A percentile compares a stretch with the other conserved stretches of the same genome.
phyloP scores from a whole-genome alignment of 2,329 filamentous ascomycete species.

The Pseudogymnoascus sp. region DNA sequence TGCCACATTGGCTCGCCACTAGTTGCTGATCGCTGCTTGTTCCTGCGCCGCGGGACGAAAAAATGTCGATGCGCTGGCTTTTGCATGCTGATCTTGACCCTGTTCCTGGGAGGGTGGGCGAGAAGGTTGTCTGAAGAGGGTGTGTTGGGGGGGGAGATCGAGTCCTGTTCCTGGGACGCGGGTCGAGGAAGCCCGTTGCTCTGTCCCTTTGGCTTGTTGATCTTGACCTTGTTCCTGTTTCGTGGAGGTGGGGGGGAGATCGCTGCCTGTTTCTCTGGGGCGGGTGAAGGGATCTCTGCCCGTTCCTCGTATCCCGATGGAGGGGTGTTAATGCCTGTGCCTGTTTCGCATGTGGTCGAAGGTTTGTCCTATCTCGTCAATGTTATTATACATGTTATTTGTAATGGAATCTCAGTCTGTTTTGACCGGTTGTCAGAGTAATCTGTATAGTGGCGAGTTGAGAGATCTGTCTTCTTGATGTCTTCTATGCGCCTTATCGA shows the following conservation, averaged over 20 bases:
- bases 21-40: not conserved
- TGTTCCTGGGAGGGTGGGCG: not conserved
- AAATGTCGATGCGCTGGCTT: not conserved
- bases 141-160: not conserved
- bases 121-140: not conserved
- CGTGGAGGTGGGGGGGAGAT: not conserved
- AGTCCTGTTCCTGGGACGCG: not conserved
- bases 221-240: constrained; percentile 3
- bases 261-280: not conserved
- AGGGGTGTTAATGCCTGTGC: not conserved
- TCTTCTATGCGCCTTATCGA: not conserved
- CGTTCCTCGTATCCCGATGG: not conserved
- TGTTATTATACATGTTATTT: not conserved
- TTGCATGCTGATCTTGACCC: not conserved
- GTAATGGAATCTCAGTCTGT: not conserved
- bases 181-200: not conserved
- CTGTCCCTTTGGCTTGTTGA: not conserved
- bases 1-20: not conserved
- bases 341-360: not conserved
- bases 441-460: not conserved
- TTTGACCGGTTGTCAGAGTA: not conserved
- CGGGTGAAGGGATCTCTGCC: not conserved
- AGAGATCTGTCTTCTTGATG: not conserved
- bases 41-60: constrained; percentile 2
- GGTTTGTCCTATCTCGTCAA: not conserved